Base-by-base conservation (phyloP, 495 filamentous ascomycete genomes). In the Oidiodendron maius region DNA sequence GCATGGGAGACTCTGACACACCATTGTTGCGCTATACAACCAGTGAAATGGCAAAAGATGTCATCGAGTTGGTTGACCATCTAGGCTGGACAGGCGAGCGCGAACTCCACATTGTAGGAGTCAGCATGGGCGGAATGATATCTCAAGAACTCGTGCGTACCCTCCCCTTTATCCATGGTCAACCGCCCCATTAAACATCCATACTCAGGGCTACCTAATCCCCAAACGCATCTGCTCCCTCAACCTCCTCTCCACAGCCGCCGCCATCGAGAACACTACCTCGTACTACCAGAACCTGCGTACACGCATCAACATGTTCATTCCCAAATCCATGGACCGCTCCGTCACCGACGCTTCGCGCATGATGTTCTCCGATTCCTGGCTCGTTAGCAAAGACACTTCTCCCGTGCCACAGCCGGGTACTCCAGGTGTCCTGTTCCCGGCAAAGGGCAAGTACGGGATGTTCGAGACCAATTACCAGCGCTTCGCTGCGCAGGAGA, bases 51-150 rank as follows among this genome's bases (percentile, higher is more conserved):
- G 87, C 87, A 21, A 76, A 67, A 51, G 87, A 91, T 66, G 56
- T 75, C 24, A 42, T 86, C 45, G 87, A 91, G 53, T 61, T 91
- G 15, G 61, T 86, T 38, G 72, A 86, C 46, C 73, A 84, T 53
- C 52, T 90, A 26, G 77, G 77, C 28, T 91, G 86, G 83, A 86
- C 80, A 4, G 63, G 66, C 6, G 43, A 60, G 42, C 73, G 81
- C 26, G 63, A 72, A 38, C 52, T 95, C 4, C 77, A 95, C 63
- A 61, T 93, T 21, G 69, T 88, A 5, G 89, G 89, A 36, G 76
- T 87, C 24, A 83, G 78, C 37, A 81, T 91, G 68, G 86, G 86
- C 46, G 86, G 89, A 53, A 94, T 95, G 89, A 93, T 95, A 60
- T 81, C 84, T 12, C 89, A 94, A 65, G 89, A 95, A 63, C 56